These are phyloP conservation scores for Pichia sp. DNA, from an alignment of 1,139 yeast species.

Conservation along the genomic window DNA sequence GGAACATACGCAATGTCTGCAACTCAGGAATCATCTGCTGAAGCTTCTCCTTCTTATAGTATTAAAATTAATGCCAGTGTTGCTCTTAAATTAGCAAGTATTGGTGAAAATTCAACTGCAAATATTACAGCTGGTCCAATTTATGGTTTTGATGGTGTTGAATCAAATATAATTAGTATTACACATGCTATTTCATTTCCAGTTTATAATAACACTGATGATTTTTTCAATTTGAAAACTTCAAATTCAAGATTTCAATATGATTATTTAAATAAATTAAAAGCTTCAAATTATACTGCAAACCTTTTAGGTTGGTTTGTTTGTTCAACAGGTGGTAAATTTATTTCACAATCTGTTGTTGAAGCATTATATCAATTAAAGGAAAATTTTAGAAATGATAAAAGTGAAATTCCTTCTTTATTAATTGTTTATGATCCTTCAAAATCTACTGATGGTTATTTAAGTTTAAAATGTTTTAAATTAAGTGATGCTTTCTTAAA, in stretches of 20 bases:
- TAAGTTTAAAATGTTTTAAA: constrained; percentile 65
- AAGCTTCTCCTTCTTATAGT: constrained; percentile 8
- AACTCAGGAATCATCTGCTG: neutral
- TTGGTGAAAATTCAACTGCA: constrained; percentile 66
- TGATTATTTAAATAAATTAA: constrained; percentile 59
- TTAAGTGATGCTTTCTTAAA: constrained; percentile 58
- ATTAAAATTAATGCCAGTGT: constrained; percentile 53
- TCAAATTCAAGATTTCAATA: constrained; percentile 65
- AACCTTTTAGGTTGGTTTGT: constrained; percentile 84
- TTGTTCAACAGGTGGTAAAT: constrained; percentile 62
- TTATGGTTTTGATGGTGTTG: constrained; percentile 57
- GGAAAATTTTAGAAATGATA: constrained; percentile 39
- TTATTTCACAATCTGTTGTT: constrained; percentile 57
- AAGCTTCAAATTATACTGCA: constrained; percentile 60
- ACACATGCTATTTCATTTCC: constrained; percentile 50
- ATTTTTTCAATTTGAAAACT: constrained; percentile 44
- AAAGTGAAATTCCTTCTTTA: constrained; percentile 51
- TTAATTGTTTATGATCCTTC: constrained; percentile 67
- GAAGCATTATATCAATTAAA: constrained; percentile 58
- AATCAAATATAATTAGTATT: constrained; percentile 44
- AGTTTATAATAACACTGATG: constrained; percentile 34
- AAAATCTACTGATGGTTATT: constrained; percentile 50
- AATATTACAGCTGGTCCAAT: constrained; percentile 68
- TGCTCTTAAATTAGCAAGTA: constrained; percentile 65
- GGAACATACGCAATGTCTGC: neutral